These are phyloP conservation scores for Penstemon eatonii DNA, from an alignment of 257 asterid species.

Conservation along the genomic window DNA sequence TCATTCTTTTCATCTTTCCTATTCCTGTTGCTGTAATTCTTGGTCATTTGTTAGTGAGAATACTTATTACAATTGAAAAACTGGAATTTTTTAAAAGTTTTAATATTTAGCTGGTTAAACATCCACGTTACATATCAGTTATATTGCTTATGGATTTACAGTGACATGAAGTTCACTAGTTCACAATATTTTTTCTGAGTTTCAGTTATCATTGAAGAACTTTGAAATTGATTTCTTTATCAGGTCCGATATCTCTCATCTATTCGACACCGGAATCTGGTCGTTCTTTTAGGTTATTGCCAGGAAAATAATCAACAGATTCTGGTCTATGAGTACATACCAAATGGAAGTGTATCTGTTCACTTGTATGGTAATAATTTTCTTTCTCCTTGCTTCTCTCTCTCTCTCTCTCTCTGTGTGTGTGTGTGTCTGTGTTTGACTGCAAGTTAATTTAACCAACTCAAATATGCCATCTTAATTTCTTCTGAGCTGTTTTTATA, in stretches of 20 bases:
- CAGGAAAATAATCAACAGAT: slow-evolving; percentile 84
- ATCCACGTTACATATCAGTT: slow-evolving; percentile 3
- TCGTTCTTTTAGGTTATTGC: slow-evolving; percentile 83
- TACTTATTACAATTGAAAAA: not conserved
- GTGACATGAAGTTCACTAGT: not conserved
- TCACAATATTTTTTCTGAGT: slow-evolving; percentile 15
- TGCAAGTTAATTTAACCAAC: not conserved
- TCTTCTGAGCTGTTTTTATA: no score
- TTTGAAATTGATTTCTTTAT: slow-evolving; percentile 39
- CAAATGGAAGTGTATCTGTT: slow-evolving; percentile 90
- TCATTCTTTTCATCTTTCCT: not conserved
- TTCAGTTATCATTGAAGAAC: slow-evolving; percentile 26
- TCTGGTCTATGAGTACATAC: slow-evolving; percentile 87
- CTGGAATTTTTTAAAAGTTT: not conserved
- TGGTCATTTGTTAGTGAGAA: not conserved
- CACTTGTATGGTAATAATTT: slow-evolving; percentile 74
- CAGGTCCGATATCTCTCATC: slow-evolving; percentile 90
- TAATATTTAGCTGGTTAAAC: not conserved
- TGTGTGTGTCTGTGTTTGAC: not conserved
- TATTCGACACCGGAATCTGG: slow-evolving; percentile 85
- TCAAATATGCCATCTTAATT: no score
- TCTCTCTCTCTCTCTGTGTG: slow-evolving; percentile 8
- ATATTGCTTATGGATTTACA: slow-evolving; percentile 13
- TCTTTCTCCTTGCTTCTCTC: slow-evolving; percentile 22
- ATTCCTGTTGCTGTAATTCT: not conserved